Conservation (phyloP, 257 asterid species). For the Solanum okadae region DNA sequence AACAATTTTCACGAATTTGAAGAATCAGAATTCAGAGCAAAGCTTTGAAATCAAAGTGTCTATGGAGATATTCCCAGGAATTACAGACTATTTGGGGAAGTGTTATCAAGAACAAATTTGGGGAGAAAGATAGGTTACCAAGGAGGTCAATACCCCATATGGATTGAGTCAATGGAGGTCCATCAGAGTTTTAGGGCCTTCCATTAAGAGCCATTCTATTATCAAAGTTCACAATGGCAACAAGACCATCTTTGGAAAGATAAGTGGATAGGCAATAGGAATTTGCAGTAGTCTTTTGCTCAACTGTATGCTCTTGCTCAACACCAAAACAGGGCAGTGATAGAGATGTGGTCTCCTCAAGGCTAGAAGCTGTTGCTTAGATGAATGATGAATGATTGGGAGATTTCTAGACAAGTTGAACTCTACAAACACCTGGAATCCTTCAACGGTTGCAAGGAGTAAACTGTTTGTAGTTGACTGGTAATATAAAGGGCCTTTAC, state of each 20-base stretch:
- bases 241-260: not conserved
- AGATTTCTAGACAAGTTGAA: not conserved
- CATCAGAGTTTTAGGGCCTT: not conserved
- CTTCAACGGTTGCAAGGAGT: not conserved
- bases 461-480: not conserved
- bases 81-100: not conserved
- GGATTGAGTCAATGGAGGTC: not conserved
- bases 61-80: not conserved
- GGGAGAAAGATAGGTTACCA: not conserved
- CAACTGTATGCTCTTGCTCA: not conserved
- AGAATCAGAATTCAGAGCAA: not conserved
- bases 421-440: not conserved
- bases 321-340: not conserved
- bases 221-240: not conserved
- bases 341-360: not conserved
- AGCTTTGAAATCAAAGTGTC: not conserved
- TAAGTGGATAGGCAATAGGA: not conserved
- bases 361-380: not conserved
- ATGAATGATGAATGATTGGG: not conserved
- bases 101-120: not conserved
- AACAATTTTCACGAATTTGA: not conserved
- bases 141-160: not conserved
- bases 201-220: not conserved
- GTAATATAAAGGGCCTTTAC: not conserved
- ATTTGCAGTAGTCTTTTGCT: not conserved